Base-by-base conservation (phyloP, 768 basidiomycete species). In the Sistotremastrum suecicum region DNA sequence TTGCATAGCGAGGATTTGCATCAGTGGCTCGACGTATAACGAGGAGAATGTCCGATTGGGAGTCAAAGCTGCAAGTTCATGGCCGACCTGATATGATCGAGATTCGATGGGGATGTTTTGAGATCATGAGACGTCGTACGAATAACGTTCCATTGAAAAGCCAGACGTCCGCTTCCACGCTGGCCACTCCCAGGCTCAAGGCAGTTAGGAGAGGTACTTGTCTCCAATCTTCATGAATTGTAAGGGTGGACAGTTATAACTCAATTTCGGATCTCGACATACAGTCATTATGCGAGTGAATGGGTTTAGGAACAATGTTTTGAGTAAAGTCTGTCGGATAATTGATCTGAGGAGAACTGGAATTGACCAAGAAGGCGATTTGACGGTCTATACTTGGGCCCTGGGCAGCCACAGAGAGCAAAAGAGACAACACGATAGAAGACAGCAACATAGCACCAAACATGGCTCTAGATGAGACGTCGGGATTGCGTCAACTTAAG, bases 281-380 rank as follows among this genome's bases (percentile, higher is more conserved):
- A 74, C 73, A 74, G 47, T 74, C 71, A 50, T 75, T 75, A 52
- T 75, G 72, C 0, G 72, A 73, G 53, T 74, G 71, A n/a, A 74
- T 71, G 4, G 49, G 44, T 52, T 69, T 71, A 1, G 70, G 70
- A 31, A 72, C 60, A 41, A 73, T 65, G 45, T 59, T 57, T 52
- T 71, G 70, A 2, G 72, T 72, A 46, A 68, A 65, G 50, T 69
- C 66, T 0, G 68, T 70, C 5, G 72, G 70, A 53, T 70, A 72
- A 11, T 55, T 57, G 43, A 71, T 55, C 6, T 68, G 49, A 5
- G 58, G 56, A 10, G 71, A 65, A 46, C 69, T 64, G 32, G 64
- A 57, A 5, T 53, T 46, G 48, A 64, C 56, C 9, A 68, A 51
- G 6, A 45, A 50, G 5, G 49, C 43, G 30, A 56, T 59, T 39